A percentile compares a stretch with the other conserved stretches of the same genome.
Conservation (phyloP, 2,329 filamentous ascomycete species). For the Aspergillus pseudoterreus region DNA sequence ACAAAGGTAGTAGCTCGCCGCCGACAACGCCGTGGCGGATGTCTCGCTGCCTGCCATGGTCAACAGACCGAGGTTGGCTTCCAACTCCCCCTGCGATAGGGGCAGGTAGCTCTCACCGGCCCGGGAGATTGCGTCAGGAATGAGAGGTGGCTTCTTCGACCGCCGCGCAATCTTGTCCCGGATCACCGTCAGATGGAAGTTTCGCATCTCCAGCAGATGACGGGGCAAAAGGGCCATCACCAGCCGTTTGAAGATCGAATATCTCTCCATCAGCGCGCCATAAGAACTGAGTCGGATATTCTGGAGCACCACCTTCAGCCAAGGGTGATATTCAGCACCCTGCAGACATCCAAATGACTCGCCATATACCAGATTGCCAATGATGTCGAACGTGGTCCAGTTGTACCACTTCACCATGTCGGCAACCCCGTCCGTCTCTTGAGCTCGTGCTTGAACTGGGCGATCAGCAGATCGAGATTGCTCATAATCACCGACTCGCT, state of each 20-base stretch:
- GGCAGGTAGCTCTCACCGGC: background rate
- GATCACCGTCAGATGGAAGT: background rate
- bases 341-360: background rate
- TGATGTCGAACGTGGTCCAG: background rate
- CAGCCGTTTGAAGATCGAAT: background rate
- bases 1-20: background rate
- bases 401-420: background rate
- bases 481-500: background rate
- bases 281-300: background rate
- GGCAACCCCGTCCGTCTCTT: conserved; percentile 22
- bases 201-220: background rate
- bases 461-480: background rate
- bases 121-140: background rate
- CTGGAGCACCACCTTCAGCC: background rate
- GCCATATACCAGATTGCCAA: background rate
- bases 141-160: background rate
- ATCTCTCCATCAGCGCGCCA: background rate
- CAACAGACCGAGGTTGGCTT: background rate
- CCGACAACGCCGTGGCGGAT: background rate
- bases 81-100: background rate
- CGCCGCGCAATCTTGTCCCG: background rate
- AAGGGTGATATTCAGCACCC: background rate
- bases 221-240: background rate
- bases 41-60: background rate
- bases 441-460: background rate